A percentile compares a stretch with the other conserved stretches of the same genome.
Evolutionary conservation across 129 eudicot species (phyloP).

Genomic region (Daucus carota): DH1_v3.0 NC_030385.2:13282501-13283000

Average conservation of each 20-base stretch:
- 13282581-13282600: not conserved
- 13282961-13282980: conserved; percentile 16
- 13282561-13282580: not conserved
- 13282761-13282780: not conserved
- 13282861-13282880: conserved; percentile 46
- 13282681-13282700: not conserved
- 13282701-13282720: not conserved
- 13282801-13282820: conserved; percentile 53
- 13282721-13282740: not conserved
- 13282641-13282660: not conserved
- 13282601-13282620: not conserved
- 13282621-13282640: not conserved
- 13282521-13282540: not conserved
- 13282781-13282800: conserved; percentile 26
- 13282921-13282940: not conserved
- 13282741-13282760: not conserved
- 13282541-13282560: not conserved
- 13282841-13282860: conserved; percentile 28
- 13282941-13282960: conserved; percentile 4
- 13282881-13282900: conserved; percentile 19
- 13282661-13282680: not conserved
- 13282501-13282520: not conserved
- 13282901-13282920: conserved; percentile 11
- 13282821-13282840: conserved; percentile 53
- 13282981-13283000: conserved; percentile 8